Percentiles rank a stretch among this genome's conserved stretches.
These are phyloP conservation scores for Nothophytophthora sp. DNA, from an alignment of 352 stramenopile species.

Conservation along the genomic window DNA sequence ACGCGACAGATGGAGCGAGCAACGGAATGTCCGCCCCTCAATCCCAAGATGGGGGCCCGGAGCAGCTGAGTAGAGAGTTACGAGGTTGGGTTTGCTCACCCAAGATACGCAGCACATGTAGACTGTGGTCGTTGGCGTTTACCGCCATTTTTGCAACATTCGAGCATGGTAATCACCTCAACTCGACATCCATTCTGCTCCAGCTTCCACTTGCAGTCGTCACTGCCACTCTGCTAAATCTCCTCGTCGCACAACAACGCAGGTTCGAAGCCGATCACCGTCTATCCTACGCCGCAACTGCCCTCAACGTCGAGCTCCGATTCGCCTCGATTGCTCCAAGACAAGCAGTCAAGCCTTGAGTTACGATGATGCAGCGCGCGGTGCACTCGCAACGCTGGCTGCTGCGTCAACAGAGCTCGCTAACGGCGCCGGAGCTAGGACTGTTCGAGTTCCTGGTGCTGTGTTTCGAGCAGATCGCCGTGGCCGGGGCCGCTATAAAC, in stretches of 20 bases:
- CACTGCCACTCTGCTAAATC: too few relatives aligned
- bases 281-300: too few relatives aligned
- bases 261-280: too few relatives aligned
- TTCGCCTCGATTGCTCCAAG: too few relatives aligned
- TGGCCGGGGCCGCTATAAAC: constrained; percentile 27
- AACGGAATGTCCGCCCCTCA: neutral
- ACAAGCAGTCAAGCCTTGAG: too few relatives aligned
- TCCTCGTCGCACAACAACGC: too few relatives aligned
- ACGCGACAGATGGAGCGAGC: too few relatives aligned
- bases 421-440: constrained; percentile 18
- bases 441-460: constrained; percentile 28
- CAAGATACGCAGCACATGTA: neutral
- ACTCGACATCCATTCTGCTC: too few relatives aligned
- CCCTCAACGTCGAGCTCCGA: too few relatives aligned
- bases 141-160: neutral
- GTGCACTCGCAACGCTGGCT: constrained; percentile 17
- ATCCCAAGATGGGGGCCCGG: neutral
- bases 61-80: neutral
- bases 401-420: constrained; percentile 14
- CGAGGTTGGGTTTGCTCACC: neutral
- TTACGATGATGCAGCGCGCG: constrained; percentile 3
- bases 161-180: constrained; percentile 3
- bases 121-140: constrained; percentile 13
- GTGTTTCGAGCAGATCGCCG: constrained; percentile 27
- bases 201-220: too few relatives aligned